Evolutionary conservation across 2,329 filamentous ascomycete species (phyloP).

Genomic region (Colletotrichum costaricense): DNA sequence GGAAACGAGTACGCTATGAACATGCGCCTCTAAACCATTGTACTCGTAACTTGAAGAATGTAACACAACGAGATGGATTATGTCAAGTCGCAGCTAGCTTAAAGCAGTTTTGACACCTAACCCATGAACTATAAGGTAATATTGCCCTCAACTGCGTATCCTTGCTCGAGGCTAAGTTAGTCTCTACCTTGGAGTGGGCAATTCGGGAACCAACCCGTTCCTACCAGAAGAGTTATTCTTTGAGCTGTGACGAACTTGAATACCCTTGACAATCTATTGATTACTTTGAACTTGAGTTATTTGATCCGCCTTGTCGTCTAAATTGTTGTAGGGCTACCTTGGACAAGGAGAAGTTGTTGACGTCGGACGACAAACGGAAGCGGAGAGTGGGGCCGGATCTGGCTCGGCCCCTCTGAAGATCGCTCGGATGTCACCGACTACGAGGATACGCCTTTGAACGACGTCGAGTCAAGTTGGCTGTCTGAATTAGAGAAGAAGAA

Average conservation of each 20-base stretch:
- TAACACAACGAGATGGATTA: neutral
- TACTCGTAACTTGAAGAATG: neutral
- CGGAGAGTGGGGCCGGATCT: conserved; percentile 8
- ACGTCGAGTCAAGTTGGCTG: neutral
- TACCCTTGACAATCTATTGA: neutral
- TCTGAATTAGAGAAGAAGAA: neutral
- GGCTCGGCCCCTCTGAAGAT: conserved; percentile 22
- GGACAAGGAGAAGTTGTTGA: neutral
- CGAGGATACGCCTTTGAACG: conserved; percentile 1
- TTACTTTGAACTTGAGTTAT: neutral
- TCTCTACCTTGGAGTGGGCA: neutral
- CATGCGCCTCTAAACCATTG: neutral
- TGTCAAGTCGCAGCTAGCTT: neutral
- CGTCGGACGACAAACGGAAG: neutral
- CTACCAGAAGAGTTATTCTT: neutral
- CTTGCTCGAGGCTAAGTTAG: neutral
- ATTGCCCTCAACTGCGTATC: neutral
- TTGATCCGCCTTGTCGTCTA: neutral
- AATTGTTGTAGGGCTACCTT: too few relatives aligned
- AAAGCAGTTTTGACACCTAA: neutral
- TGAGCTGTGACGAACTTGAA: neutral
- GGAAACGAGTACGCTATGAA: neutral
- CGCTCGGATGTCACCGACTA: conserved; percentile 9
- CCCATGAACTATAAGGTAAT: neutral
- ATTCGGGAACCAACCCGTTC: neutral